Percentiles rank a stretch among this genome's conserved stretches.
Conservation (phyloP, 768 basidiomycete genomes). For the Holtermanniella nyarrowii region DNA sequence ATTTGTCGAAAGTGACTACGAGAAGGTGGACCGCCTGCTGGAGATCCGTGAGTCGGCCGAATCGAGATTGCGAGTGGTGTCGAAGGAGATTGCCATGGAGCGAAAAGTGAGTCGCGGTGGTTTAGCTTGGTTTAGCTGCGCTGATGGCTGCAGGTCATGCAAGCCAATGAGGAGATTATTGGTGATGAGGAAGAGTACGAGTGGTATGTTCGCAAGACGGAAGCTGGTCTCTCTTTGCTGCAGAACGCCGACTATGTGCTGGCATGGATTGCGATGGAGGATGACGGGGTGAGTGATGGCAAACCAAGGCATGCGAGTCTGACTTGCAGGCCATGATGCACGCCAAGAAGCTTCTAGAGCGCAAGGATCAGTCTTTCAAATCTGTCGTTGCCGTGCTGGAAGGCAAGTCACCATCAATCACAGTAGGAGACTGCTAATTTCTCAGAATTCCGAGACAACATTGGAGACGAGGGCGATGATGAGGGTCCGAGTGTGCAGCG, state of each 20-base stretch:
- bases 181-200: slow-evolving; percentile 57
- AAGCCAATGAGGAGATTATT: slow-evolving; percentile 52
- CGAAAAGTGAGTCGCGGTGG: slow-evolving; percentile 48
- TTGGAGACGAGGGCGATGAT: slow-evolving; percentile 32
- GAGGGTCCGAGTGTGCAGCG: slow-evolving; percentile 47
- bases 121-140: slow-evolving; percentile 1
- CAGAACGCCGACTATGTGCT: slow-evolving; percentile 90
- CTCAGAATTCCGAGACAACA: slow-evolving; percentile 22
- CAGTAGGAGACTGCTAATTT: slow-evolving; percentile 43
- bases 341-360: slow-evolving; percentile 59
- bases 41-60: slow-evolving; percentile 70
- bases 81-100: slow-evolving; percentile 60
- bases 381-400: slow-evolving; percentile 63
- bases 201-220: slow-evolving; percentile 77
- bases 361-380: slow-evolving; percentile 59
- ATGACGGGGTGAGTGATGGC: slow-evolving; percentile 77
- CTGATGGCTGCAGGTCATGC: slow-evolving; percentile 45
- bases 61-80: slow-evolving; percentile 51
- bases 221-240: slow-evolving; percentile 75
- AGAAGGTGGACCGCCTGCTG: slow-evolving; percentile 85
- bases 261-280: slow-evolving; percentile 94
- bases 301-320: not conserved
- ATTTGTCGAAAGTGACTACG: slow-evolving; percentile 85
- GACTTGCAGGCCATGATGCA: slow-evolving; percentile 62
- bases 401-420: slow-evolving; percentile 63